These are phyloP conservation scores for Penicillium freii DNA, from an alignment of 2,329 filamentous ascomycete genomes.

Conservation along the genomic window DNA sequence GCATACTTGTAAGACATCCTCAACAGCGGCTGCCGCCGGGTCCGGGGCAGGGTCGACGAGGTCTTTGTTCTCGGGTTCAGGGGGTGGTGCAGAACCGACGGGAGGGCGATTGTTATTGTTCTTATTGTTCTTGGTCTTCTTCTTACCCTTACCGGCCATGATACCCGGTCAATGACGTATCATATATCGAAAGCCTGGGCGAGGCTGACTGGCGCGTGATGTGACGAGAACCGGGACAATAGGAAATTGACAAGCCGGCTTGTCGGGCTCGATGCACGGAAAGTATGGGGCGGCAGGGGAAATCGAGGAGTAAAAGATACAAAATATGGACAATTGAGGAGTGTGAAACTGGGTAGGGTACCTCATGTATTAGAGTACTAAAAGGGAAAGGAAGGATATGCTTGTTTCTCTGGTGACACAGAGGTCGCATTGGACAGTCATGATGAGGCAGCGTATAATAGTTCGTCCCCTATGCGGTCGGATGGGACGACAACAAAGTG, in stretches of 20 bases:
- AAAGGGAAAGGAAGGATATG: slow-evolving; percentile 30
- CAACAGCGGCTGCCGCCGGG: slow-evolving; percentile 30
- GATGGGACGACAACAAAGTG: slow-evolving; percentile 29
- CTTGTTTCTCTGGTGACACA: slow-evolving; percentile 31
- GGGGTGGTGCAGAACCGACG: slow-evolving; percentile 29
- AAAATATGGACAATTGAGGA: slow-evolving; percentile 25
- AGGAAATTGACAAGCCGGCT: slow-evolving; percentile 26
- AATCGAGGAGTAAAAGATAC: slow-evolving; percentile 24
- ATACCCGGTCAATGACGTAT: slow-evolving; percentile 34
- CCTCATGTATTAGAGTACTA: slow-evolving; percentile 30
- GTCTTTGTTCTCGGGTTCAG: slow-evolving; percentile 22
- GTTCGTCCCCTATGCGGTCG: slow-evolving; percentile 29
- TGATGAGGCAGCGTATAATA: slow-evolving; percentile 39
- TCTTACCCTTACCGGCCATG: slow-evolving; percentile 39
- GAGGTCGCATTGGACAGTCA: slow-evolving; percentile 28
- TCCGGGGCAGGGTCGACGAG: slow-evolving; percentile 27
- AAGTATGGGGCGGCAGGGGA: slow-evolving; percentile 24
- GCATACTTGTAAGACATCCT: slow-evolving; percentile 48
- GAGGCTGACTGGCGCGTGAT: slow-evolving; percentile 24
- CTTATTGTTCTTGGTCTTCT: slow-evolving; percentile 37
- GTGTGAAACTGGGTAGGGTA: slow-evolving; percentile 15
- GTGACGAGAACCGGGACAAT: slow-evolving; percentile 24
- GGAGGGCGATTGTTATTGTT: slow-evolving; percentile 30
- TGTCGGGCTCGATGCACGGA: slow-evolving; percentile 28
- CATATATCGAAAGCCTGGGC: slow-evolving; percentile 22